Base-by-base conservation (phyloP, 345 rosid genomes). In the Populus euphratica region DNA sequence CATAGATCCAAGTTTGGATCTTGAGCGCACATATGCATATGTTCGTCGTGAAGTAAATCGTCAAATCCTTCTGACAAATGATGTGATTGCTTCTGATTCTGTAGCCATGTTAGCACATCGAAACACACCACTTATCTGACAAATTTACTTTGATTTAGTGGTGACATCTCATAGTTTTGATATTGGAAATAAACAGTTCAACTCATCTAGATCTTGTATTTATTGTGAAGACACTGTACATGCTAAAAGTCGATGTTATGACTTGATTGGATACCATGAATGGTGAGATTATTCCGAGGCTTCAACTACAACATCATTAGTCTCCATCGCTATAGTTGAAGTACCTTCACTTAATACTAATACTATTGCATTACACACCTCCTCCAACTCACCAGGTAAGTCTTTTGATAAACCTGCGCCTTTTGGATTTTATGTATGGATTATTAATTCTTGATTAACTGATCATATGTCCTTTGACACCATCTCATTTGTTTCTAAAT, bases 401-500 rank as follows among this genome's bases (percentile, higher is more conserved):
- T 9, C 31, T 0, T 8, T 44, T 29, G 14, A 11, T 43, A 27
- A 66, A 0, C n/a, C 72, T 47, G 18, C 12, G 6, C 5, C 43
- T 47, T 27, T 9, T 64, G 31, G 27, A 64, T 63, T 10, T 23
- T 65, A 2, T 65, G 16, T 43, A 65, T 75, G 71, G 29, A 63
- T 44, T 43, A 65, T 65, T 64, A 43, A 75, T 75, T 62, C 4
- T 14, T 17, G 63, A 41, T 65, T 71, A 38, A 75, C 29, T 62
- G 20, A 75, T 75, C 78, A 75, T 43, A 74, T 75, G 16, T 64
- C 23, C 16, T 69, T 69, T 69, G 27, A 69, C 2, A 65, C 31
- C 29, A 1, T 44, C 1, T 13, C 0, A 2, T 2, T 0, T 64
- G 1, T 65, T 14, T 65, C 43, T 18, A 27, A 65, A 2, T 17